Evolutionary conservation across 2,329 filamentous ascomycete genomes (phyloP), one percentile per base, ranked within the genome.

Genomic region (Xylariaceae sp.): DNA sequence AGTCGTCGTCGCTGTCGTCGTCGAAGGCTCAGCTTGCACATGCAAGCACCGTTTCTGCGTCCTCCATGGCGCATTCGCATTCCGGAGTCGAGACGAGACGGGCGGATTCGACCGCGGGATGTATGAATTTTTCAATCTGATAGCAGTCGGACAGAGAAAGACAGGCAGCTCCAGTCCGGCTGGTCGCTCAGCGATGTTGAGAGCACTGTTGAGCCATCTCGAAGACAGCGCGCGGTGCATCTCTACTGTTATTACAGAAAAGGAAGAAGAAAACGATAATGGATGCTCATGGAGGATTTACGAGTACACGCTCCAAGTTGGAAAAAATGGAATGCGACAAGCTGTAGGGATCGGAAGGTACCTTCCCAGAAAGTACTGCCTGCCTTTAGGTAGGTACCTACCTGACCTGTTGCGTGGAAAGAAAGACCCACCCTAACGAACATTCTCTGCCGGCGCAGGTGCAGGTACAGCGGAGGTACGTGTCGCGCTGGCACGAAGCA

Each of bases 181-280:
- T 7, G 73, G 65, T 34, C 68, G 67, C 56, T 80, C 78, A 30
- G 72, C 70, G 6, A 78, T 74, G n/a, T 73, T 74, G 53, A 80
- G 64, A 11, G 76, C 76, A 59, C 73, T 72, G 45, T 72, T 74
- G 34, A 80, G 71, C 74, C 77, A 78, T 71, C 73, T 72, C 52
- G 72, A 73, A 52, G 76, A 69, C 48, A 77, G 68, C 59, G 74
- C 75, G 51, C 77, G 75, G 67, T 79, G 78, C 79, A 81, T 80
- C 35, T 49, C 35, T 49, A 67, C 58, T 45, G 42, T n/a, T 15
- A 49, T 34, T 56, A 51, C 7, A 34, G 34, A 51, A 51, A 9
- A n/a, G 39, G 34, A 51, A 54, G 11, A n/a, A 49, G 10, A 15
- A 48, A 47, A 53, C 7, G 37, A 17, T 39, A 44, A 39, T 45